A percentile compares a stretch with the other conserved stretches of the same genome.
phyloP scores from a whole-genome alignment of 192 early-diverging fungal species.

The Podila epigama region DNA sequence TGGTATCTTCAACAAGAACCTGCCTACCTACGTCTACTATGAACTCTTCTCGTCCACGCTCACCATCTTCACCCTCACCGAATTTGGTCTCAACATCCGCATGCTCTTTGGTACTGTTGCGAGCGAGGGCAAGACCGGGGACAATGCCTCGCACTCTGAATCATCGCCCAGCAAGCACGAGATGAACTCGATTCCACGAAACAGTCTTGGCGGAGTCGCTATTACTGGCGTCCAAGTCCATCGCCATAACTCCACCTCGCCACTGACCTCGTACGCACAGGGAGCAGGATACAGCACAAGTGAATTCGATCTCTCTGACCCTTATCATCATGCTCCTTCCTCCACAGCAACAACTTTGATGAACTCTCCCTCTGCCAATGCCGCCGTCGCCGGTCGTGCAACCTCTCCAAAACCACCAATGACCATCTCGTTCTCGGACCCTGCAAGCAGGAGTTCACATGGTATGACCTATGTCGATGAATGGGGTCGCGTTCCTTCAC shows the following conservation, averaged over 20 bases:
- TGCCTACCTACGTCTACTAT: conserved; percentile 45
- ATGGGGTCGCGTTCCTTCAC: not conserved
- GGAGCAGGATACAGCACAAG: conserved; percentile 19
- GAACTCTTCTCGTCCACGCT: conserved; percentile 45
- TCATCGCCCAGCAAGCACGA: conserved; percentile 15
- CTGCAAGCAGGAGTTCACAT: too few species aligned
- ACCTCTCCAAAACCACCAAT: not conserved
- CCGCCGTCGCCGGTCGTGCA: not conserved
- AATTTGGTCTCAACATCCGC: conserved; percentile 49
- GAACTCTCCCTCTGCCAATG: not conserved
- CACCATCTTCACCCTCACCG: conserved; percentile 46
- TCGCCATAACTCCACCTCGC: conserved; percentile 26
- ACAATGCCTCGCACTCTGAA: not conserved
- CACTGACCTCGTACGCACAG: conserved; percentile 21
- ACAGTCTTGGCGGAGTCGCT: not conserved
- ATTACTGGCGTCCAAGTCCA: not conserved
- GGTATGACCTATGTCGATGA: too few species aligned
- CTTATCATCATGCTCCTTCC: not conserved
- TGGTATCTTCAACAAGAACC: conserved; percentile 22
- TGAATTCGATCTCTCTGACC: conserved; percentile 4
- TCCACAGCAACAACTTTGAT: not conserved
- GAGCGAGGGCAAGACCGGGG: conserved; percentile 9
- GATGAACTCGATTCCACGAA: conserved; percentile 16
- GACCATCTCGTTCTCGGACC: not conserved
- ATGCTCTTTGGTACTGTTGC: conserved; percentile 33